phyloP scores from a whole-genome alignment of 257 asterid genomes.

The Sherardia arvensis region DNA sequence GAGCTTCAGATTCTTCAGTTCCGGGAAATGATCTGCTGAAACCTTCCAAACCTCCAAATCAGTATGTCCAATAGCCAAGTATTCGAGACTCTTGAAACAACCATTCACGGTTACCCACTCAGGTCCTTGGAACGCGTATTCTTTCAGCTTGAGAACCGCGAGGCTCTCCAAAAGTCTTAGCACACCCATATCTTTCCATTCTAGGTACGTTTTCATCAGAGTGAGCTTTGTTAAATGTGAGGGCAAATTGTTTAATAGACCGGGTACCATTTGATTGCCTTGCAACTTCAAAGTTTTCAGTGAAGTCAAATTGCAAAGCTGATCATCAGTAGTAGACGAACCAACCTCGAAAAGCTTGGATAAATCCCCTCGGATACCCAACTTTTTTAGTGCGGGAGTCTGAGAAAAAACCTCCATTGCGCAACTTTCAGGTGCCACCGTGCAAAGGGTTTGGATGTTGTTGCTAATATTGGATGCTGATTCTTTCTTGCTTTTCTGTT shows the following conservation, averaged over 20 bases:
- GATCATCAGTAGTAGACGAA: background rate
- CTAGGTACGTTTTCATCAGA: constrained; percentile 17
- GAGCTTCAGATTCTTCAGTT: constrained; percentile 8
- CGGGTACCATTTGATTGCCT: background rate
- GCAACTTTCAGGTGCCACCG: constrained; percentile 23
- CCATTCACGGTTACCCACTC: constrained; percentile 12
- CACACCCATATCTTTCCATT: constrained; percentile 23
- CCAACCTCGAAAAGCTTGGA: background rate
- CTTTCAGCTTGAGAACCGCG: constrained; percentile 4
- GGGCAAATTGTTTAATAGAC: constrained; percentile 17
- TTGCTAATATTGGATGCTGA: background rate
- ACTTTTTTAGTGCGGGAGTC: background rate
- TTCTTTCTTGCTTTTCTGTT: too few species aligned
- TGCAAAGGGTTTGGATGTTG: constrained; percentile 26
- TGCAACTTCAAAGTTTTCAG: constrained; percentile 22
- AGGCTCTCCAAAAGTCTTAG: constrained; percentile 19
- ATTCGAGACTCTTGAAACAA: background rate
- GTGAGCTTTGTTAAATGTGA: constrained; percentile 22
- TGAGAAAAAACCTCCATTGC: constrained; percentile 3
- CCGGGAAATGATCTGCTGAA: background rate
- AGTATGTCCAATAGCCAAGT: background rate
- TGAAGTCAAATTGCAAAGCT: background rate
- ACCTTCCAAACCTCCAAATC: background rate
- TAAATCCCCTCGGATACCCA: constrained; percentile 27
- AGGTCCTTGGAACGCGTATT: constrained; percentile 25